Evolutionary conservation across 441 rosid genomes (phyloP), one percentile per base, ranked within the genome.

Genomic region (Codiaeum variegatum): DNA sequence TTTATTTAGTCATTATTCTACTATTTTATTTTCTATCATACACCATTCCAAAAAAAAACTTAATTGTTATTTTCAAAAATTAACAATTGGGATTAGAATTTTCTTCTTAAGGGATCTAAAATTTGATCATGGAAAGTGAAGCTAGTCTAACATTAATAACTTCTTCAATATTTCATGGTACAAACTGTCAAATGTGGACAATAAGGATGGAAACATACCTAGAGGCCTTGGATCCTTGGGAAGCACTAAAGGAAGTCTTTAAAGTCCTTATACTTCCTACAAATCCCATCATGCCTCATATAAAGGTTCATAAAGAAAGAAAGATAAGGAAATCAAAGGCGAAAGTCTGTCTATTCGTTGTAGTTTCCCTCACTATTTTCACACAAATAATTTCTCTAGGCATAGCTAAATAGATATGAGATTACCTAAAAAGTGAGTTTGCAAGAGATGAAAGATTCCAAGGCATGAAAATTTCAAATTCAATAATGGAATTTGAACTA

Each of bases 241-340:
- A 76, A 55, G 79, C 60, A 18, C 24, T 71, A 5, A 67, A 74
- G 12, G 70, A 67, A 40, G 71, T 71, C 31, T 63, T 71, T 64
- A 58, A 63, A 16, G n/a, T 76, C 1, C 36, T 19, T 63, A 24
- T 60, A 38, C 54, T 71, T 5, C 77, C 72, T 0, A 16, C 21
- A 4, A 78, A 78, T 73, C 78, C 81, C 4, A 73, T 71, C 1
- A 18, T 72, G 58, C 67, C 70, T 24, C 74, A 78, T 5, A 32
- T 78, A 1, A 73, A 68, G 32, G 21, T 19, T 4, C 67, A 74
- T 13, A 74, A 66, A 13, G 78, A 78, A 2, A 65, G 26, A 40
- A 69, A 58, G 40, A 55, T 13, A 1, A 78, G 24, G 5, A 78
- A 78, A 9, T 63, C 75, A 28, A 78, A 78, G 36, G 77, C 80